Evolutionary conservation across 176 grass and related monocot species (phyloP), one percentile per base, ranked within the genome.

Genomic region (Oryza meridionalis): DNA sequence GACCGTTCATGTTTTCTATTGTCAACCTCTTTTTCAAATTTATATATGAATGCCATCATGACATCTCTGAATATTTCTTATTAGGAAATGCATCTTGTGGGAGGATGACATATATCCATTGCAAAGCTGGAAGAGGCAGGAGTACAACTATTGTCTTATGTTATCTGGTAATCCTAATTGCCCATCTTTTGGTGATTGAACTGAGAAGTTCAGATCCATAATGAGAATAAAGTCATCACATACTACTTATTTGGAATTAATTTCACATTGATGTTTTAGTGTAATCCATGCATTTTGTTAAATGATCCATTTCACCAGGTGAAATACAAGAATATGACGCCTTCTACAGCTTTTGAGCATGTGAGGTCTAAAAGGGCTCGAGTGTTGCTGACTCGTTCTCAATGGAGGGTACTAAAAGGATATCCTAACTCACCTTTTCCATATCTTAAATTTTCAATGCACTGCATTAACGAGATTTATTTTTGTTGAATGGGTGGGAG

Each of bases 121-220:
- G 96, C 88, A 95, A 98, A 89, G 96, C 96, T 70, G 96, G 96
- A 69, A 95, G 96, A 43, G 96, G 96, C 0, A 85, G 93, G 17
- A 95, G 96, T 83, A 98, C 93, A 59, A 93, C 92, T 47, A 68
- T 98, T 82, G 90, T 95, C 58, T 88, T 98, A 27, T 98, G 96
- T 85, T 98, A 93, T 93, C 72, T 98, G 87, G 93, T 98, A 97
- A 77, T 44, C 22, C 73, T 16, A 46, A 25, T 46, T 83, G 42
- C 75, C 37, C 44, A 26, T 80, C 2, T 66, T 76, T 44, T 65
- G 55, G 12, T 32, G 21, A n/a, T 43, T 67, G 64, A 64, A 4
- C 7, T 70, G 31, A 49, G 15, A 81, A 75, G 19, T 46, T 70
- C 15, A 78, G 15, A 76, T 81, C 25, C 43, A 72, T 65, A 71